phyloP scores from a whole-genome alignment of 352 stramenopile genomes.

The Pythium volutum region DNA sequence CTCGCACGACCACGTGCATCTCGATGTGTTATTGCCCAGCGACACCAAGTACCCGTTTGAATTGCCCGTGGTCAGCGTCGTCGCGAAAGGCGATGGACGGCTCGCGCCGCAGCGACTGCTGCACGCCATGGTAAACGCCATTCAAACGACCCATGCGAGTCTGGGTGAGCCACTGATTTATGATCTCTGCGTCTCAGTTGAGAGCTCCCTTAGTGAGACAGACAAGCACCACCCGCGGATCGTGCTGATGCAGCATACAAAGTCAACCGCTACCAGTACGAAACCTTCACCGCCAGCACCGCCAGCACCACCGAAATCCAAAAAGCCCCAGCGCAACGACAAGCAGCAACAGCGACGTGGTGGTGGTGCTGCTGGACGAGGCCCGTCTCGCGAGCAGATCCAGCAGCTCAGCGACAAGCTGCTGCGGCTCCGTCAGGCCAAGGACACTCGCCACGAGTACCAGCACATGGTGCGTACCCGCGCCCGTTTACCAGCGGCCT shows the following conservation, averaged over 20 bases:
- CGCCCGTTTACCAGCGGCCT: slow-evolving; percentile 53
- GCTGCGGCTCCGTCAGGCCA: slow-evolving; percentile 37
- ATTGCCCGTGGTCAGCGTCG: slow-evolving; percentile 51
- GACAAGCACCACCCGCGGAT: slow-evolving; percentile 33
- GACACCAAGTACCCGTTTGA: slow-evolving; percentile 75
- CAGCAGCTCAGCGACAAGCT: slow-evolving; percentile 45
- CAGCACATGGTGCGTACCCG: slow-evolving; percentile 57
- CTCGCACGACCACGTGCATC: slow-evolving; percentile 34
- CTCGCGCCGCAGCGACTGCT: slow-evolving; percentile 46
- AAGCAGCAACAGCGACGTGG: neutral
- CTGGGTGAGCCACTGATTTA: slow-evolving; percentile 82
- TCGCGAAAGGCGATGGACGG: slow-evolving; percentile 32
- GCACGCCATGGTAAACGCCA: slow-evolving; percentile 46
- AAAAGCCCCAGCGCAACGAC: slow-evolving; percentile 16
- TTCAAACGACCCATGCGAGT: slow-evolving; percentile 30
- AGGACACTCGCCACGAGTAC: slow-evolving; percentile 42
- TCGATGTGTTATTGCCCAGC: slow-evolving; percentile 55
- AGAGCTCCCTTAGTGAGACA: slow-evolving; percentile 44
- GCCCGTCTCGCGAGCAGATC: slow-evolving; percentile 26
- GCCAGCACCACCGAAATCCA: neutral
- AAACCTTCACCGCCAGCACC: neutral
- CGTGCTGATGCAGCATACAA: slow-evolving; percentile 22
- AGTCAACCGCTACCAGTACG: too few species aligned
- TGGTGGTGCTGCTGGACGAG: too few species aligned
- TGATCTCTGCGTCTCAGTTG: slow-evolving; percentile 68